Evolutionary conservation across 495 filamentous ascomycete species (phyloP), one percentile per base, ranked within the genome.

Genomic region (Margaritispora aquatica): DNA sequence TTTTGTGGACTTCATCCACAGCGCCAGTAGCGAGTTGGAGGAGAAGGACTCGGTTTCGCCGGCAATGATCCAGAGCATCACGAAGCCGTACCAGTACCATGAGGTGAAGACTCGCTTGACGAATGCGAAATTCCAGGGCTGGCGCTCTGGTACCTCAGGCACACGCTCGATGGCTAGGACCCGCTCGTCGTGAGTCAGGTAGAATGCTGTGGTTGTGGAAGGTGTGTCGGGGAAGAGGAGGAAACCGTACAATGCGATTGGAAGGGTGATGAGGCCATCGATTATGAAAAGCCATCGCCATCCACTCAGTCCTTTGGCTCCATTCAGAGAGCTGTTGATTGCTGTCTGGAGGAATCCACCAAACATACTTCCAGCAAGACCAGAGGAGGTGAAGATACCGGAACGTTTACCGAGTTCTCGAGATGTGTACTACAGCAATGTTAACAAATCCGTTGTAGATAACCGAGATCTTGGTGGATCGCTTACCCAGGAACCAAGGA

Each of bases 201-300:
- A 85, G 31, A 72, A 71, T 0, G 80, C 82, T 22, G 65, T 69
- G 0, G 84, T 84, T 1, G 76, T 80, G 4, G 67, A 61, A 0
- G 83, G 84, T 2, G 80, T 83, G 66, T 86, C 83, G 1, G 84
- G 83, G 68, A 85, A 85, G 54, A 83, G 67, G 3, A 82, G 24
- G 54, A 81, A 77, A 26, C 84, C 83, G 57, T 80, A 85, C 2
- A 84, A 53, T 0, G 82, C 83, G 17, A 85, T 75, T 0, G 83
- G 83, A 9, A 87, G 51, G 17, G 75, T 77, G 36, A 76, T 75
- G 8, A 60, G 17, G 7, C 55, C 72, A 50, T 78, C 73, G 41
- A 81, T 72, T 46, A 88, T 78, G 58, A 88, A 89, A 19, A 88
- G 63, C 86, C 86, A 88, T 19, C 84, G 69, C 86, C 85, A 89